phyloP scores from a whole-genome alignment of 495 filamentous ascomycete species.

The Podospora bellae-mahoneyi region DNA sequence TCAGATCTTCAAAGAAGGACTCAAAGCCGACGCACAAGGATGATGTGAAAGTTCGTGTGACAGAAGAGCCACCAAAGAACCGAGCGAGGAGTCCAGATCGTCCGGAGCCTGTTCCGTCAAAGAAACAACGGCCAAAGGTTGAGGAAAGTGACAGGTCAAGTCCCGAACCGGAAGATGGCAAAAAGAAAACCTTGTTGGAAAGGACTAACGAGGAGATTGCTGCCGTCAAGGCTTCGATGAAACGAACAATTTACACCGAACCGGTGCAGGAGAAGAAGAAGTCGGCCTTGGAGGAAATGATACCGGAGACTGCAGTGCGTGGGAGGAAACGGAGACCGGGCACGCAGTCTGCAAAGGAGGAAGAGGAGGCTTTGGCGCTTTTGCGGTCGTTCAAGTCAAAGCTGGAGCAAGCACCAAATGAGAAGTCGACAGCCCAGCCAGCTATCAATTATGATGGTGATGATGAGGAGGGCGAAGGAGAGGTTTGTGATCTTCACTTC shows the following conservation, averaged over 20 bases:
- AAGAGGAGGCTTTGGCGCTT: slow-evolving; percentile 60
- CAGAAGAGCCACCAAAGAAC: slow-evolving; percentile 17
- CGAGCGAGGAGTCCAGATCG: slow-evolving; percentile 28
- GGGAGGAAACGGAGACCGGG: slow-evolving; percentile 75
- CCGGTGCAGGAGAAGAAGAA: slow-evolving; percentile 57
- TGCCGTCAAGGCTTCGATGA: slow-evolving; percentile 87
- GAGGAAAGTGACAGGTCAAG: slow-evolving; percentile 35
- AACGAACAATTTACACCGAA: slow-evolving; percentile 62
- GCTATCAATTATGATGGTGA: slow-evolving; percentile 26
- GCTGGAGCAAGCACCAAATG: slow-evolving; percentile 59
- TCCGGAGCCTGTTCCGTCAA: slow-evolving; percentile 22
- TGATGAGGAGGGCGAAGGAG: slow-evolving; percentile 35
- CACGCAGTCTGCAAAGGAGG: slow-evolving; percentile 42
- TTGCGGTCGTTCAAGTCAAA: slow-evolving; percentile 76
- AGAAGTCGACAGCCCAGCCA: slow-evolving; percentile 39
- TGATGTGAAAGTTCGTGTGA: slow-evolving; percentile 33
- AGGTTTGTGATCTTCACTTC: slow-evolving; percentile 84
- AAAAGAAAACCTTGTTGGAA: slow-evolving; percentile 47
- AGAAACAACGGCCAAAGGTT: slow-evolving; percentile 21
- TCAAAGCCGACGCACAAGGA: slow-evolving; percentile 22
- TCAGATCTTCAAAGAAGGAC: slow-evolving; percentile 33
- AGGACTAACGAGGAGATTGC: slow-evolving; percentile 89
- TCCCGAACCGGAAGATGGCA: slow-evolving; percentile 46
- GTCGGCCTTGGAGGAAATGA: slow-evolving; percentile 74
- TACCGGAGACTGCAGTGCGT: slow-evolving; percentile 73